Evolutionary conservation across 2,329 filamentous ascomycete genomes (phyloP), one percentile per base, ranked within the genome.

Genomic region (Aspergillus hortae): DNA sequence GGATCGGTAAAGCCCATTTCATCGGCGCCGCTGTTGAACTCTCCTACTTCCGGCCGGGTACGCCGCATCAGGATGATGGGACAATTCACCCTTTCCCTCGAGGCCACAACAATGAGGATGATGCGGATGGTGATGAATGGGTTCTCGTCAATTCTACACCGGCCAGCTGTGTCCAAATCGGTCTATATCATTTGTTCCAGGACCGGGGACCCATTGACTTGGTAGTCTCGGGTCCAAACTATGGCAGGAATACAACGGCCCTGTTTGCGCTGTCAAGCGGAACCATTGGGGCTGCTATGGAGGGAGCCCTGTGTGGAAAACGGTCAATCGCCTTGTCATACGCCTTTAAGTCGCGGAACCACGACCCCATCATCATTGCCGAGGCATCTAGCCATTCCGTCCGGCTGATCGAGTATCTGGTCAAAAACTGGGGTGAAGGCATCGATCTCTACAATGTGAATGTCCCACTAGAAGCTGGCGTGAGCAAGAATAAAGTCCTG

Each of bases 1-100:
- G 94, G 94, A 97, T 99, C 65, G 92, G 92, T 63, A 99, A 99
- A 78, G 94, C 94, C 2, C 94, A 97, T 73, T 89, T 97, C 66
- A 91, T 97, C 63, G 92, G 92, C 51, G 87, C 92, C 69, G 88
- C 89, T 9, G 83, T 95, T 56, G 90, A 87, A 68, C 91, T 91
- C 7, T 80, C 83, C 25, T 96, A 95, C 77, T 96, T 91, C 76
- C 87, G 87, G 1, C 84, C 84, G 0, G 80, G 79, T 11, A 81
- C 80, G 2, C 74, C 86, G 1, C 76, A 81, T 59, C 70, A 82
- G 57, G 82, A 85, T 48, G 84, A 89, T 56, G 88, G 88, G 49
- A 86, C 84, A 14, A 84, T 80, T 42, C 86, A 89, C 68, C 73
- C 78, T 45, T 77, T 85, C 23, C 79, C 85, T 36, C 73, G 79